Base-by-base conservation (phyloP, 495 filamentous ascomycete genomes). In the Recurvomyces mirabilis region DNA sequence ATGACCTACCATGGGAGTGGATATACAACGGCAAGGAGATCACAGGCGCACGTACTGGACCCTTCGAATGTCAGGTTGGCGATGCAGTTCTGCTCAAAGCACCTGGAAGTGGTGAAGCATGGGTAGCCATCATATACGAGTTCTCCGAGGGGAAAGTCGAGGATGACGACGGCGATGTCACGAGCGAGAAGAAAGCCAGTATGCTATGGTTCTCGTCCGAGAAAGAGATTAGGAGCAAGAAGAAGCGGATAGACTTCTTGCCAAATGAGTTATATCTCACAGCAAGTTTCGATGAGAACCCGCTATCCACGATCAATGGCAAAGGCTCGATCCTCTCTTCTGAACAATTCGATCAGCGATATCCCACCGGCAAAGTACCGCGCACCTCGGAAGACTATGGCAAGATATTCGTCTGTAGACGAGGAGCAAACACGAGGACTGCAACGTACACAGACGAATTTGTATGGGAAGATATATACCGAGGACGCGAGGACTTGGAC, bases 361-460 rank as follows among this genome's bases (percentile, higher is more conserved):
- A 88, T 58, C 87, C 91, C 1, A 73, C 59, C 34, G 89, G 93
- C 37, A 78, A 73, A 43, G 70, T 93, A 1, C 78, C 86, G 2
- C 77, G 78, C 47, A 74, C 68, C 38, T 81, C 82, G 5, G 74
- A 72, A 24, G 83, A 93, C 52, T 80, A 73, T 56, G 87, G 86
- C 52, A 96, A 93, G 63, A 77, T 83, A 20, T 94, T 95, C 55
- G 66, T 96, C 37, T 96, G 91, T 59, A 78, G 88, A 21, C 69
- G 88, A 58, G 93, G 86, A 4, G 89, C 86, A 51, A 93, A 87
- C 57, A 82, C 84, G 4, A 65, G 84, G 24, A 93, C 87, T 22
- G 79, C 84, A 22, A 84, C 80, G 25, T 99, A 96, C 58, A 96
- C 91, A 0, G 77, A 87, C 4, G 93, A 96, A 55, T 94, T 96